Evolutionary conservation across 2,329 filamentous ascomycete species (phyloP).

Genomic region (Spiromastix sp.): DNA sequence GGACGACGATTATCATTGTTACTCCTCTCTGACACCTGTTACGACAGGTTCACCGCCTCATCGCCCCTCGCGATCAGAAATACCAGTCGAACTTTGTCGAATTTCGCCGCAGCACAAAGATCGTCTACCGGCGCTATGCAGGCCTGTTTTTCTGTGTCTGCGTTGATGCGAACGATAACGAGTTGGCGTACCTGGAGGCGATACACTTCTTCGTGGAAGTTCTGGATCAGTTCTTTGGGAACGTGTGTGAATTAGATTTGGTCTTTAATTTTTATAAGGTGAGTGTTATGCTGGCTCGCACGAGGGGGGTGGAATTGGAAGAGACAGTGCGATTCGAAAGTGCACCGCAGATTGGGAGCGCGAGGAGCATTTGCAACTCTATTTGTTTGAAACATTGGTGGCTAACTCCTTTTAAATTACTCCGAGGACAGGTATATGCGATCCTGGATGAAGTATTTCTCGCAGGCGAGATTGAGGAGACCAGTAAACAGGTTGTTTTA

Average conservation of each 20-base stretch:
- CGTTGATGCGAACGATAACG: slow-evolving; percentile 98
- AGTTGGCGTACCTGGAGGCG: slow-evolving; percentile 89
- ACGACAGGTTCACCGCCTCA: slow-evolving; percentile 81
- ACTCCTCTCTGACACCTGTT: too few species aligned
- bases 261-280: slow-evolving; percentile 64
- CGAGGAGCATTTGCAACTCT: too few species aligned
- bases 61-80: slow-evolving; percentile 95
- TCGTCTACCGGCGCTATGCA: slow-evolving; percentile 94
- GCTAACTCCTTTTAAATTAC: slow-evolving; percentile 2
- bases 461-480: slow-evolving; percentile 96
- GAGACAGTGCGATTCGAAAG: too few species aligned
- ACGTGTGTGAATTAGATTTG: slow-evolving; percentile 95
- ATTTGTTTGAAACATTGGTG: slow-evolving; percentile 3
- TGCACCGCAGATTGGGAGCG: background rate
- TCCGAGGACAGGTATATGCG: slow-evolving; percentile 65
- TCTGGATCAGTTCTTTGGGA: slow-evolving; percentile 95
- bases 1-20: too few species aligned
- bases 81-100: slow-evolving; percentile 99
- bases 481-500: slow-evolving; percentile 93
- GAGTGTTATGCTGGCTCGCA: slow-evolving; percentile 18
- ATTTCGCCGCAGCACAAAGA: slow-evolving; percentile 61
- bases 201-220: slow-evolving; percentile 99
- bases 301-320: background rate
- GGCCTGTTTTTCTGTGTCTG: slow-evolving; percentile 99
- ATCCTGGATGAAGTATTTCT: slow-evolving; percentile 98